Evolutionary conservation across 1,139 yeast genomes (phyloP), one percentile per base, ranked within the genome.

Genomic region (Candida albicans): DNA sequence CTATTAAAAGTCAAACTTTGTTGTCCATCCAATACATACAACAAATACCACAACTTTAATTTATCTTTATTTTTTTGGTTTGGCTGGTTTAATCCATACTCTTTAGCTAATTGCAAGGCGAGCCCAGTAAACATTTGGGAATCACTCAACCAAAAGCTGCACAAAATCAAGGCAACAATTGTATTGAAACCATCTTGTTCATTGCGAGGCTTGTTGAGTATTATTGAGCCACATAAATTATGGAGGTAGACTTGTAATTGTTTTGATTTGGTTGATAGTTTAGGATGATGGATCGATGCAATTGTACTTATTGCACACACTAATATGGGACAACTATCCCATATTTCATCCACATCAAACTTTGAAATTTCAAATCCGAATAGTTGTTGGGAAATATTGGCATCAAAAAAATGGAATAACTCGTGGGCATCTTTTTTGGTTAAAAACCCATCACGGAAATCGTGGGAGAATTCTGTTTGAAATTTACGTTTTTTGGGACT

Each of bases 21-120:
- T 52, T 82, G 87, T 0, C 88, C 87, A 61, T 84, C 90, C 33
- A 83, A 64, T 11, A 82, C 78, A 57, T 80, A 84, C n/a, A 84
- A 62, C 45, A 84, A 65, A 56, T 82, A 83, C 89, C 89, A 84
- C 33, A 84, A 61, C 52, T 81, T 81, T 39, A 82, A 60, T 43
- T 78, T 65, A 42, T 80, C 81, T 48, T 69, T 69, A 18, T 67
- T 66, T 12, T 42, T 37, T 7, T 52, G 48, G 25, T 47, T 39
- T 1, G 78, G 73, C 27, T 64, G 62, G 45, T 80, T 73, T 26
- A 79, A 58, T 4, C 81, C 81, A 49, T 74, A 68, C 47, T 74
- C 83, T 50, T 73, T 76, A 0, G 88, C 87, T 31, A 84, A 59
- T 54, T 84, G 87, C 18, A 83, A 57, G 0, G 89, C 89, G 40